These are phyloP conservation scores for Plasmodium adleri DNA, from an alignment of 169 alveolate genomes.

Conservation along the genomic window DNA sequence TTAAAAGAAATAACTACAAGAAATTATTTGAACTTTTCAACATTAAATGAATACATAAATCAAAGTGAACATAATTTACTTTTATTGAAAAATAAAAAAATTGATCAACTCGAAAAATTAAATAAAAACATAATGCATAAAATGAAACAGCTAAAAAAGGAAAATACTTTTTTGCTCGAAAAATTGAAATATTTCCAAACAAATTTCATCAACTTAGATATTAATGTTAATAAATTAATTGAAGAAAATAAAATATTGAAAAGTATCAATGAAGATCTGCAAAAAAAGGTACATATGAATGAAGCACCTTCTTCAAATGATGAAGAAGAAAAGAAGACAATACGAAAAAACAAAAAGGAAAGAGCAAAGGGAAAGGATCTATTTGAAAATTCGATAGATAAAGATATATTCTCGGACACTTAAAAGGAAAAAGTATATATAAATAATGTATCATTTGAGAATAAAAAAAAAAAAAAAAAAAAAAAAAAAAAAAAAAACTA, in stretches of 20 bases:
- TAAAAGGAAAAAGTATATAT: neutral
- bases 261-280: conserved; percentile 12
- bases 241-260: conserved; percentile 27
- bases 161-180: neutral
- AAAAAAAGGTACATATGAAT: neutral
- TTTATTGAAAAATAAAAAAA: conserved; percentile 49
- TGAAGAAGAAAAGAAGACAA: conserved; percentile 4
- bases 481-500: too few species aligned
- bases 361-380: neutral
- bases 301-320: neutral
- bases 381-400: conserved; percentile 67
- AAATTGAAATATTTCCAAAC: conserved; percentile 9
- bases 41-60: conserved; percentile 32
- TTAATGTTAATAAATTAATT: conserved; percentile 15
- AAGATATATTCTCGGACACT: conserved; percentile 29
- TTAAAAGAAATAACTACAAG: conserved; percentile 41
- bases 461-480: too few species aligned
- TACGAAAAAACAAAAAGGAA: neutral
- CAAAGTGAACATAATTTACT: conserved; percentile 44
- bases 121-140: conserved; percentile 18
- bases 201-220: conserved; percentile 4
- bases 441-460: neutral
- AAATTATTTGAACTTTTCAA: conserved; percentile 35
- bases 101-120: conserved; percentile 41
- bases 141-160: conserved; percentile 14